Conservation (phyloP, 805 yeast species). For the Nematodospora valgi region DNA sequence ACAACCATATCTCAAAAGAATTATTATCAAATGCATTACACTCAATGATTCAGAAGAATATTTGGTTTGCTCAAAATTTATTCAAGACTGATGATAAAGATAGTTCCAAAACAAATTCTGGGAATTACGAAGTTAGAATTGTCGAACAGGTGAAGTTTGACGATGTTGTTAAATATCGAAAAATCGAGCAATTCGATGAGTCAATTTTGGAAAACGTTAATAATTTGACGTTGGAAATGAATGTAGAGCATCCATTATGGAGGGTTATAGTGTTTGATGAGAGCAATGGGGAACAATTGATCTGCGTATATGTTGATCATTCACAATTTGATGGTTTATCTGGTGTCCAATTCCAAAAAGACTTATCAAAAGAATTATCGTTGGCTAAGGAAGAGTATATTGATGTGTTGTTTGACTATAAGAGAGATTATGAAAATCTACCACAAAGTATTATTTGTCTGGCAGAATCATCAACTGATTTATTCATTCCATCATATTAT, state of each 20-base stretch:
- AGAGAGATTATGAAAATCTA: conserved; percentile 8
- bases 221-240: conserved; percentile 4
- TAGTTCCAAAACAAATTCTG: conserved; percentile 7
- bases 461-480: conserved; percentile 10
- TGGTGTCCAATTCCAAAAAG: conserved; percentile 25
- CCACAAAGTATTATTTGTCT: conserved; percentile 8
- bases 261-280: conserved; percentile 14
- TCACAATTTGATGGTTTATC: conserved; percentile 29
- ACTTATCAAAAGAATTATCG: conserved; percentile 16
- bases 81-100: conserved; percentile 11
- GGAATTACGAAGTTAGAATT: conserved; percentile 14
- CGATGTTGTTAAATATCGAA: conserved; percentile 14
- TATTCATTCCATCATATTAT: conserved; percentile 9
- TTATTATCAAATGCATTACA: conserved; percentile 15
- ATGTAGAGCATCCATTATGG: conserved; percentile 19
- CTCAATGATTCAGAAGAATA: conserved; percentile 12
- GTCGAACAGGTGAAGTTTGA: conserved; percentile 14
- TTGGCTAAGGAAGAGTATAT: conserved; percentile 5
- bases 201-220: conserved; percentile 10
- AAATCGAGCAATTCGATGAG: conserved; percentile 13
- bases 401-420: conserved; percentile 9
- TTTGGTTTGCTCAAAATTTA: conserved; percentile 17
- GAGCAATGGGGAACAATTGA: conserved; percentile 10
- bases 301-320: conserved; percentile 23
- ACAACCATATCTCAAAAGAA: conserved; percentile 7